Conservation (phyloP, 2,329 filamentous ascomycete species). For the Aspergillus neoniger region DNA sequence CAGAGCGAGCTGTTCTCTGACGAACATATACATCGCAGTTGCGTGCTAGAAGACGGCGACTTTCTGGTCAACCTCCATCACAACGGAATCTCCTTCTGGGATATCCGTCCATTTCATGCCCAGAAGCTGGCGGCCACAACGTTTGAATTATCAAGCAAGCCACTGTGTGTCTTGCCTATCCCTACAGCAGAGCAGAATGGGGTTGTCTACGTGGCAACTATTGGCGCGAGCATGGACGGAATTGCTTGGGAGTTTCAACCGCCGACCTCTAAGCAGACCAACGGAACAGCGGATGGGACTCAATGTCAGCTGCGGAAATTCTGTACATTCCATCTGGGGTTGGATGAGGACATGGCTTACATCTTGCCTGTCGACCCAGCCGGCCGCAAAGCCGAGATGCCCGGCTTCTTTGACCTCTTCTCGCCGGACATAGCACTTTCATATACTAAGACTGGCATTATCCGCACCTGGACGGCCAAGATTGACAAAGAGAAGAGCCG, state of each 20-base stretch:
- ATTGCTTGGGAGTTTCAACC: conserved; percentile 77
- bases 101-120: conserved; percentile 65
- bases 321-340: conserved; percentile 68
- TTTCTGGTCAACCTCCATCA: conserved; percentile 81
- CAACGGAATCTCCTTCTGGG: conserved; percentile 73
- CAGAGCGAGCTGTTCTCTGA: conserved; percentile 68
- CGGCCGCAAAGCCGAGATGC: conserved; percentile 68
- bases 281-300: conserved; percentile 30
- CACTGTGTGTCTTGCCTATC: conserved; percentile 76
- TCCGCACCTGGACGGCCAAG: conserved; percentile 83
- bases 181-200: conserved; percentile 60
- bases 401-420: conserved; percentile 82
- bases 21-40: conserved; percentile 77
- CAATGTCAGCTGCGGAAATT: conserved; percentile 63
- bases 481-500: conserved; percentile 61
- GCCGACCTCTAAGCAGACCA: conserved; percentile 45
- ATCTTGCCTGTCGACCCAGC: conserved; percentile 85
- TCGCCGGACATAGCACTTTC: conserved; percentile 83
- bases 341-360: conserved; percentile 55
- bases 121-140: conserved; percentile 58
- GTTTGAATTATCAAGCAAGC: conserved; percentile 67
- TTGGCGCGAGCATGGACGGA: conserved; percentile 75
- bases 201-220: conserved; percentile 72
- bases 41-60: conserved; percentile 72
- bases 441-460: conserved; percentile 71